Base-by-base conservation (phyloP, 75 land plant species). In the Picea sitchensis region DNA sequence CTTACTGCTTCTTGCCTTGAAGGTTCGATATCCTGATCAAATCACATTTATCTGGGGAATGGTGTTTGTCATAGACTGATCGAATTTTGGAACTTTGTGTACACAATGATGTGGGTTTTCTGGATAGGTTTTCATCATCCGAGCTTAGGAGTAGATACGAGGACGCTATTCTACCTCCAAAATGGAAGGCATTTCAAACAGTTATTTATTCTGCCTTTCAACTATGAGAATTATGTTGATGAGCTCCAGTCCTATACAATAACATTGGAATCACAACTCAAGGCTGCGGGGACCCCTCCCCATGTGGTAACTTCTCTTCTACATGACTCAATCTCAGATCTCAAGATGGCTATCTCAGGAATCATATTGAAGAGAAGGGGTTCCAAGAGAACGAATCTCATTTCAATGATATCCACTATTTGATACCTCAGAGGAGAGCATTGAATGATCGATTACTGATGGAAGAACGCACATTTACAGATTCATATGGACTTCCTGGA, bases 361-460 rank as follows among this genome's bases (percentile, higher is more conserved):
- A 68, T 6, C 6, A 68, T 18, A 5, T 17, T 36, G n/a, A 38
- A 17, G 47, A 36, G n/a, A 36, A 68, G 73, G 47, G 7, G 38
- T 38, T 68, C n/a, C 11, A 68, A 68, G 47, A 65, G 30, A 14
- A 31, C 14, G 8, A 32, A 36, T 26, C 0, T 26, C 0, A 26
- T 26, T 26, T 26, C 26, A 26, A 26, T 26, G 26, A 26, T 26
- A 26, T 26, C 26, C 26, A 26, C 2, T 65, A 36, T 4, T 3
- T 12, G 41, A 17, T 67, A 20, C 30, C 41, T 36, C 44, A 31
- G 71, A 67, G 36, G 59, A 85, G 92, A 76, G 84, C 81, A 59
- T 76, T 92, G 38, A 95, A 95, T 86, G 98, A 95, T 82, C 86
- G 95, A 34, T 83, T 95, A 56, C 79, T 92, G 77, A 83, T 88